These are phyloP conservation scores for Protomyces macrosporus DNA, from an alignment of 1,139 yeast genomes.

Conservation along the genomic window DNA sequence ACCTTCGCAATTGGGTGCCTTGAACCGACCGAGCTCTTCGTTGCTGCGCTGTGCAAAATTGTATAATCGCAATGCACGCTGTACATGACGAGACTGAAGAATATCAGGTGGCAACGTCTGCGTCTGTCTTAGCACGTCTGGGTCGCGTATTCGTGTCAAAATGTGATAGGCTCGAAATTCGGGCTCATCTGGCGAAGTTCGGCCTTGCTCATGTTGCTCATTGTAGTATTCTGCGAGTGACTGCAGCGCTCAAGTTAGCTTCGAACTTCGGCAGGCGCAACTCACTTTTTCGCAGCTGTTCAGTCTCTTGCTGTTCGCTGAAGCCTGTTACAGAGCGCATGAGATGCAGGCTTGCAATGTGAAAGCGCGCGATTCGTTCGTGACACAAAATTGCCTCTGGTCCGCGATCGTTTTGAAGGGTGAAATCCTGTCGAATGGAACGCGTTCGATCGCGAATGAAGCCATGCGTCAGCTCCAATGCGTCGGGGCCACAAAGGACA, in stretches of 20 bases:
- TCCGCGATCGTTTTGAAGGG: conserved; percentile 89
- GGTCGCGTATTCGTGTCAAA: conserved; percentile 72
- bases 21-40: conserved; percentile 46
- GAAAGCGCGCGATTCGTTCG: conserved; percentile 86
- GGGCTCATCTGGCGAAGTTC: conserved; percentile 74
- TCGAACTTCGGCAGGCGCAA: background rate
- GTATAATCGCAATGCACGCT: conserved; percentile 65
- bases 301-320: conserved; percentile 91
- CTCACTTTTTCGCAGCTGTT: conserved; percentile 69
- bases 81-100: conserved; percentile 54
- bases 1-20: conserved; percentile 56
- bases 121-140: conserved; percentile 72
- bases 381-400: conserved; percentile 92
- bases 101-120: conserved; percentile 62
- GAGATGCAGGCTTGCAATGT: conserved; percentile 70
- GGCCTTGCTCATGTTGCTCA: conserved; percentile 68
- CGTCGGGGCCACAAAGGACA: conserved; percentile 20
- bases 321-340: conserved; percentile 79
- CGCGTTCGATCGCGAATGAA: conserved; percentile 99
- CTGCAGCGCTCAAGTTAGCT: conserved; percentile 53
- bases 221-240: conserved; percentile 83
- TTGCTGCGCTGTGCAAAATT: conserved; percentile 61
- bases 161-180: conserved; percentile 88
- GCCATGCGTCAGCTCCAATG: conserved; percentile 63
- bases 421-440: conserved; percentile 93